Percentiles rank a stretch among this genome's conserved stretches.
Evolutionary conservation across 148 eudicot genomes (phyloP).

Genomic region (Chenopodium berlandieri): DNA sequence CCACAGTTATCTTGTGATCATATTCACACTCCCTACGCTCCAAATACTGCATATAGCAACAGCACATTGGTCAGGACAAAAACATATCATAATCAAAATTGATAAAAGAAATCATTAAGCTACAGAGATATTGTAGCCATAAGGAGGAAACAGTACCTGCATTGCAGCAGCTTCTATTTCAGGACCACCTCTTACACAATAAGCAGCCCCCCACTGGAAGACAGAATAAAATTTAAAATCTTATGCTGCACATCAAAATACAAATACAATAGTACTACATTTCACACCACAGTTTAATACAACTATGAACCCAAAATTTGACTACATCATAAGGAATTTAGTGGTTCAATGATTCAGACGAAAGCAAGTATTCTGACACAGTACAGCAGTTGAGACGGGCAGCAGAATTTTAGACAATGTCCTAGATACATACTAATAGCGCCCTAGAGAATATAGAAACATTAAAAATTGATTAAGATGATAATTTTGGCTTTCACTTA

Average conservation of each 20-base stretch:
- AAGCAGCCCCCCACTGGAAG: conserved; percentile 94
- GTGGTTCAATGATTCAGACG: too few relatives aligned
- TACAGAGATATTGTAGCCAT: not conserved
- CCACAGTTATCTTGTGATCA: conserved; percentile 64
- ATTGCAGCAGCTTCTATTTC: conserved; percentile 71
- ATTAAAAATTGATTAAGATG: not conserved
- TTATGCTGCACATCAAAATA: not conserved
- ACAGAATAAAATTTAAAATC: conserved; percentile 2
- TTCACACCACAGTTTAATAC: not conserved
- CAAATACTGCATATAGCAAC: conserved; percentile 57
- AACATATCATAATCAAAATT: not conserved
- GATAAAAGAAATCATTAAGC: not conserved
- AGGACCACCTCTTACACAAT: conserved; percentile 81
- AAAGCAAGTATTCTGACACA: too few relatives aligned
- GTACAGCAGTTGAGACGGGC: too few relatives aligned
- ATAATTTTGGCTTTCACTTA: conserved; percentile 32
- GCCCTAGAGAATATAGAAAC: too few relatives aligned
- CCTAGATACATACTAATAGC: too few relatives aligned
- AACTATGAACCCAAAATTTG: not conserved
- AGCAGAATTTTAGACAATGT: too few relatives aligned
- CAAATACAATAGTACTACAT: not conserved
- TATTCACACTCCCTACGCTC: conserved; percentile 92
- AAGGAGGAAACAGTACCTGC: conserved; percentile 42
- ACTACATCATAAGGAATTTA: too few relatives aligned
- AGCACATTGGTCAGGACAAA: not conserved